Conservation (phyloP, 2,329 filamentous ascomycete genomes). For the Stagonosporopsis rhizophila region DNA sequence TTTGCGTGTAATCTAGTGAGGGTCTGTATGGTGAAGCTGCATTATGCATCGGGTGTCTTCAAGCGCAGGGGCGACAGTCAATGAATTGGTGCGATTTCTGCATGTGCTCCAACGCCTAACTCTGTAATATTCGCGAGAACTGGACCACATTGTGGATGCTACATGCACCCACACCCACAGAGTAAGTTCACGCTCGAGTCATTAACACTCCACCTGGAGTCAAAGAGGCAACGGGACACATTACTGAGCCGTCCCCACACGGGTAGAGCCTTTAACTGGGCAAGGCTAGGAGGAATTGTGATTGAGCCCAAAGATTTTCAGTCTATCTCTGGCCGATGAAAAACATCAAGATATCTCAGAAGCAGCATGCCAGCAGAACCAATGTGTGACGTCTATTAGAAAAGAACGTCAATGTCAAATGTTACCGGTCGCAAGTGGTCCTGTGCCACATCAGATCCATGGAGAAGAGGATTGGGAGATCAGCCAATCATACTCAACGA, state of each 20-base stretch:
- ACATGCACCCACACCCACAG: not conserved
- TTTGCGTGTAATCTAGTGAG: conserved; percentile 22
- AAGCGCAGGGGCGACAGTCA: not conserved
- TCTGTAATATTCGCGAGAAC: not conserved
- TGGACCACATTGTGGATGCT: not conserved
- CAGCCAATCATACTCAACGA: conserved; percentile 1
- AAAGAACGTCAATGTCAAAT: not conserved
- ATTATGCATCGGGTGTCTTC: not conserved
- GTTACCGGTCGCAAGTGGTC: not conserved
- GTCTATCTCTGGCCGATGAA: not conserved
- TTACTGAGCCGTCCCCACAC: not conserved
- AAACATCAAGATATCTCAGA: not conserved
- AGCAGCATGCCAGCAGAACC: not conserved
- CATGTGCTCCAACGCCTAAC: not conserved
- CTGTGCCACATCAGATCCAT: not conserved
- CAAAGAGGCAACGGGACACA: not conserved
- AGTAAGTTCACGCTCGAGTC: not conserved
- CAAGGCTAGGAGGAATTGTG: not conserved
- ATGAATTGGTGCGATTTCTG: conserved; percentile 7
- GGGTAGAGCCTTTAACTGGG: not conserved
- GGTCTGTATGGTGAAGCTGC: conserved; percentile 11
- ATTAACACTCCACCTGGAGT: not conserved
- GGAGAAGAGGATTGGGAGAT: not conserved
- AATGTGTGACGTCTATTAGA: not conserved
- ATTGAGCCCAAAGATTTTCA: not conserved